Base-by-base conservation (phyloP, 2,329 filamentous ascomycete genomes). In the Emergomyces africanus region DNA sequence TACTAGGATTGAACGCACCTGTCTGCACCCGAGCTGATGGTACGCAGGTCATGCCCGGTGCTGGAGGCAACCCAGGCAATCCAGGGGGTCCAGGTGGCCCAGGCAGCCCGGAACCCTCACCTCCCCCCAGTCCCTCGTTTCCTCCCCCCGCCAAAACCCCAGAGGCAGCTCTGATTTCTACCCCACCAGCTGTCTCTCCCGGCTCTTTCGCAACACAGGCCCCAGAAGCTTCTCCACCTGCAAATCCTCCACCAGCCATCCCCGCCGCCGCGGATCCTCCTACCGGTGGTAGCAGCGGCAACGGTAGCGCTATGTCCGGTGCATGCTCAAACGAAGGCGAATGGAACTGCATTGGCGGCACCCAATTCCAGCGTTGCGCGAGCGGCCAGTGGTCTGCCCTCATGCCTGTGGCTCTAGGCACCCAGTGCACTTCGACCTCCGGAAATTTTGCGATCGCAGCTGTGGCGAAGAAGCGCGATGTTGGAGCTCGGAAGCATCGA, bases 331-430 rank as follows among this genome's bases (percentile, higher is more conserved):
- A 71, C 3, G 82, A 85, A 65, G 83, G 83, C 23, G 64, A 70
- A 18, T 86, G 81, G 81, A 80, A 82, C 70, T 86, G 83, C 67
- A 71, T 83, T 30, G 74, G 71, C 20, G 82, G 81, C 55, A 71
- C 69, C 28, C 74, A 77, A 55, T 86, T 83, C 76, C 83, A 85
- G 71, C 81, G 82, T 59, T 86, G 83, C 64, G 82, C 81, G n/a
- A 79, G 76, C 15, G 83, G 83, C 5, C 64, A 69, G 58, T 86
- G 83, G 83, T 77, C 79, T 20, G 66, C 64, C 5, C 62, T 74
- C 44, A 74, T 79, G 60, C 65, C 70, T 41, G 77, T 85, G 76
- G 78, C 82, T 1, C 63, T 73, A 1, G 83, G 83, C 42, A 84
- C 80, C 15, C 70, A 71, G 33, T 86, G 83, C 70, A 72, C 61